Evolutionary conservation across 495 filamentous ascomycete species (phyloP).

Genomic region (Penicillium diatomitis): DNA sequence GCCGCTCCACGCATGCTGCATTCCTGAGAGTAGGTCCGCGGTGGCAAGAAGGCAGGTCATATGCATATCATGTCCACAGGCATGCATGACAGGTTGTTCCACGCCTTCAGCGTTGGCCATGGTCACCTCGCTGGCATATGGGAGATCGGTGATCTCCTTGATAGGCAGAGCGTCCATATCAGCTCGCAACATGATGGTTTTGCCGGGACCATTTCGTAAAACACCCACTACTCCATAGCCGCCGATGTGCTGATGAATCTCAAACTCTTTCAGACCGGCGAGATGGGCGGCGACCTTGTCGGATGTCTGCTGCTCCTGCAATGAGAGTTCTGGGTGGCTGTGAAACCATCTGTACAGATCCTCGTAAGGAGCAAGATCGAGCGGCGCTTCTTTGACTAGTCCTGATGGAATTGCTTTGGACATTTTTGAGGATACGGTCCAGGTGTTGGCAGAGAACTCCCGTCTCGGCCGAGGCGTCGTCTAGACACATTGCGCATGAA

Average conservation of each 20-base stretch:
- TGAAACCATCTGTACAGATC: slow-evolving; percentile 48
- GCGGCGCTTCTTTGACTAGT: slow-evolving; percentile 7
- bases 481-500: not conserved
- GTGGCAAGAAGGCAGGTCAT: slow-evolving; percentile 45
- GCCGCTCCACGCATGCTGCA: slow-evolving; percentile 33
- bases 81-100: slow-evolving; percentile 46
- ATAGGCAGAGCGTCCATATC: slow-evolving; percentile 48
- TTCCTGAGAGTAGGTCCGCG: slow-evolving; percentile 28
- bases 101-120: slow-evolving; percentile 34
- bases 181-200: slow-evolving; percentile 42
- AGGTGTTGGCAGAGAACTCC: not conserved
- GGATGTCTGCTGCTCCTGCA: slow-evolving; percentile 41
- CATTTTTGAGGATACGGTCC: slow-evolving; percentile 9
- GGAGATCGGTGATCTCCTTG: slow-evolving; percentile 38
- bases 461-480: too few species aligned
- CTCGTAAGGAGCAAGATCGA: slow-evolving; percentile 38
- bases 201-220: slow-evolving; percentile 37
- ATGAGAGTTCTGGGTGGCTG: slow-evolving; percentile 47
- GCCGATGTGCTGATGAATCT: slow-evolving; percentile 38
- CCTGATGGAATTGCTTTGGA: slow-evolving; percentile 12
- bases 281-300: slow-evolving; percentile 30
- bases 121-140: slow-evolving; percentile 37
- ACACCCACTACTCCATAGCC: slow-evolving; percentile 40
- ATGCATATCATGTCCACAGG: slow-evolving; percentile 51
- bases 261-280: slow-evolving; percentile 19